Evolutionary conservation across 345 rosid species (phyloP), one percentile per base, ranked within the genome.

Genomic region (Excoecaria agallocha): DNA sequence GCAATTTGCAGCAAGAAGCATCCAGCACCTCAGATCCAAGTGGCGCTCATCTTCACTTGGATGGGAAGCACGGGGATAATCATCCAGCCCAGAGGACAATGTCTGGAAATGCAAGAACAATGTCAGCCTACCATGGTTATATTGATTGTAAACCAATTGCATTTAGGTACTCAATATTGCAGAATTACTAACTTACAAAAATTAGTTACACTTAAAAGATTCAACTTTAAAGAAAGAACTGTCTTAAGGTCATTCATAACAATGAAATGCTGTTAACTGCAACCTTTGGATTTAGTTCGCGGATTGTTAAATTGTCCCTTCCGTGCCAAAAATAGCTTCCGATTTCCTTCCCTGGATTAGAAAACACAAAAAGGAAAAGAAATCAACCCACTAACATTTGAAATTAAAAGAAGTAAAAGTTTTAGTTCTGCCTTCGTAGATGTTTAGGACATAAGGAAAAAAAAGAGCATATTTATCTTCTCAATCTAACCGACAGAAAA

Each of bases 1-100:
- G 84, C 93, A 95, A 56, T 89, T 90, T 68, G 96, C 96, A 6
- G 94, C 97, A 71, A 94, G 97, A 81, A 87, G 89, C 93, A 94
- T 92, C 97, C 98, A 94, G 71, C 97, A 90, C 83, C 98, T 89
- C 67, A 94, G 98, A 84, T 94, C 97, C 78, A 92, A 74, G 82
- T 94, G 98, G 37, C 86, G 93, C 80, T 94, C 98, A 66, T 94
- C 94, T 48, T 82, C 92, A 78, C 64, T 89, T 52, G 98, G 98
- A 66, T 92, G 98, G 71, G 97, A 94, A 72, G 98, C 97, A 70
- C 95, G 95, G 3, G 98, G 98, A 83, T 89, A 91, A 83, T 94
- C 97, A 77, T 94, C 98, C 41, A 94, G 76, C 54, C 98, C 97
- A 74, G 98, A 94, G 39, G 93, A 85, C 24, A 91, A 83, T 35